phyloP scores from a whole-genome alignment of 2,329 filamentous ascomycete genomes.

The Trichoderma koningii region DNA sequence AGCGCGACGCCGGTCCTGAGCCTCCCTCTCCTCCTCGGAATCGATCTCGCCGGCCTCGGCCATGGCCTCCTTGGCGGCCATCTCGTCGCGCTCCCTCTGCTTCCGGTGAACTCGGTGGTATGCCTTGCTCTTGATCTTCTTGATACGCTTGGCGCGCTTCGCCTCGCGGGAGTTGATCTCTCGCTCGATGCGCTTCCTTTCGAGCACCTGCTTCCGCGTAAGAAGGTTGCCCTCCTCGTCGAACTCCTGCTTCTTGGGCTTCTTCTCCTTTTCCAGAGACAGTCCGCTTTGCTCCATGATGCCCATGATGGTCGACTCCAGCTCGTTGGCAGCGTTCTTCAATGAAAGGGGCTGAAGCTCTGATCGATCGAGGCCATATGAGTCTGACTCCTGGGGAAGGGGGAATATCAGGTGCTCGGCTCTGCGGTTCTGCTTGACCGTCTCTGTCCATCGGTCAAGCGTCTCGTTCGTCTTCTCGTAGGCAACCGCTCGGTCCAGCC shows the following conservation, averaged over 20 bases:
- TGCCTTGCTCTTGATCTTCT: conserved; percentile 98
- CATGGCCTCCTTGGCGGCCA: conserved; percentile 54
- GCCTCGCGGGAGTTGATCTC: conserved; percentile 89
- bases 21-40: conserved; percentile 66
- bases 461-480: conserved; percentile 92
- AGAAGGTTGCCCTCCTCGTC: conserved; percentile 72
- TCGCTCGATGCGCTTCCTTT: conserved; percentile 75
- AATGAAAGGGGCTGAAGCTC: conserved; percentile 66
- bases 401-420: conserved; percentile 91
- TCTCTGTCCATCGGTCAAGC: conserved; percentile 87
- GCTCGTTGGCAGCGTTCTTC: conserved; percentile 70
- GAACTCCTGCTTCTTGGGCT: conserved; percentile 61
- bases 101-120: conserved; percentile 91
- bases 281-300: conserved; percentile 91
- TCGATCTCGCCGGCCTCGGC: conserved; percentile 61
- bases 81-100: conserved; percentile 59
- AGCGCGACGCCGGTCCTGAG: conserved; percentile 71
- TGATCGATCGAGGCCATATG: conserved; percentile 60
- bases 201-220: conserved; percentile 68
- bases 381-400: conserved; percentile 69
- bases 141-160: conserved; percentile 85
- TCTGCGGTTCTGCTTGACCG: conserved; percentile 88
- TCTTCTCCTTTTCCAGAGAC: conserved; percentile 49
- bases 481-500: conserved; percentile 76
- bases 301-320: conserved; percentile 81